Evolutionary conservation across 75 land plant species (phyloP).

Genomic region (Sequoiadendron giganteum): DNA sequence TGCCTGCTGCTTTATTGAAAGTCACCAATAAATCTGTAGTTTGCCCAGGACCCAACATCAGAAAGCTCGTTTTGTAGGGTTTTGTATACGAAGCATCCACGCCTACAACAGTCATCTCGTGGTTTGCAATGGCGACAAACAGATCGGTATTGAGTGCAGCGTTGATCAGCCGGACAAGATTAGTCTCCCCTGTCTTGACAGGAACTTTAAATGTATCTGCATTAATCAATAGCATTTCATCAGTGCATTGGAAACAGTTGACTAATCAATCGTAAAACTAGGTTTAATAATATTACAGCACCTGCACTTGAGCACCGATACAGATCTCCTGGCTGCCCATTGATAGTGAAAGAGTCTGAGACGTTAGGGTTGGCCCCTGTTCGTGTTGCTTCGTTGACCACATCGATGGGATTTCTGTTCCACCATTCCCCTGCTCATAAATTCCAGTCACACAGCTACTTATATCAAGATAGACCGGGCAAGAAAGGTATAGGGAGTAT

Average conservation of each 20-base stretch:
- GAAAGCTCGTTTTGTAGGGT: slow-evolving; percentile 32
- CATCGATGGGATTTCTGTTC: slow-evolving; percentile 10
- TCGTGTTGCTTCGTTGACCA: slow-evolving; percentile 4
- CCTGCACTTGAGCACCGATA: slow-evolving; percentile 10
- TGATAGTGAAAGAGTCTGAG: slow-evolving; percentile 17
- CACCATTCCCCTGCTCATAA: slow-evolving; percentile 13
- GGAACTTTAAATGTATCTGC: slow-evolving; percentile 41
- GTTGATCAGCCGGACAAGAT: slow-evolving; percentile 43
- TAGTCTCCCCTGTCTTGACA: slow-evolving; percentile 36
- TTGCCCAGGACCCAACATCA: slow-evolving; percentile 65
- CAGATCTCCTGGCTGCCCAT: slow-evolving; percentile 17
- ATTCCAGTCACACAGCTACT: not conserved
- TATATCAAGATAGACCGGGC: not conserved
- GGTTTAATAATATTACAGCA: not conserved
- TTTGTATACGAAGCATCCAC: slow-evolving; percentile 42
- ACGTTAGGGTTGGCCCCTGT: slow-evolving; percentile 11
- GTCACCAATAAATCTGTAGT: slow-evolving; percentile 51
- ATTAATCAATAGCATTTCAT: not conserved
- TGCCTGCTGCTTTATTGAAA: slow-evolving; percentile 18
- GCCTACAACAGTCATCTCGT: slow-evolving; percentile 30
- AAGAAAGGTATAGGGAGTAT: too few relatives aligned
- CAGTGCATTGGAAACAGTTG: not conserved
- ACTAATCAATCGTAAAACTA: not conserved
- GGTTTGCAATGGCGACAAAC: slow-evolving; percentile 48
- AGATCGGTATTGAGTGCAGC: slow-evolving; percentile 50